A percentile compares a stretch with the other conserved stretches of the same genome.
Conservation (phyloP, 352 stramenopile genomes). For the Elongisporangium senticosum region DNA sequence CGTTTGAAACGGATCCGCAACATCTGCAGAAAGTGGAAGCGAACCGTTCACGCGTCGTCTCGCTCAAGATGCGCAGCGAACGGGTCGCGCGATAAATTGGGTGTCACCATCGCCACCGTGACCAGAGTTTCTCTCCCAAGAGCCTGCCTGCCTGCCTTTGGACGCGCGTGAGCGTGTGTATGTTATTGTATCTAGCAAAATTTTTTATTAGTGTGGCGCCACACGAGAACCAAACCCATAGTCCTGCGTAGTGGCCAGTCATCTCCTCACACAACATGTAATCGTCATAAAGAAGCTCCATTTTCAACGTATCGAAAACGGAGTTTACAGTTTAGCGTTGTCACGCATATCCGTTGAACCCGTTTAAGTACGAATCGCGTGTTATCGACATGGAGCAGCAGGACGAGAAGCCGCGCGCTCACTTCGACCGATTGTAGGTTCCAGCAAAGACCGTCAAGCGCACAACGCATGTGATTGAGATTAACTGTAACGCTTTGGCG, state of each 20-base stretch:
- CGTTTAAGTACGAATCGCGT: neutral
- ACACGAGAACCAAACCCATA: neutral
- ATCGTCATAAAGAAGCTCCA: neutral
- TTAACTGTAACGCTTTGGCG: neutral
- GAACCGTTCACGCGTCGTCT: neutral
- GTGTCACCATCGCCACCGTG: too few relatives aligned
- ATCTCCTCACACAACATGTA: neutral
- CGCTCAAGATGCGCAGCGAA: neutral
- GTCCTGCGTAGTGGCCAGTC: neutral
- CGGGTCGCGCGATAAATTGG: neutral
- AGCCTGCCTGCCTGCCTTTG: too few relatives aligned
- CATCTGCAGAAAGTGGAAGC: neutral
- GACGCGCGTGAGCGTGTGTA: neutral
- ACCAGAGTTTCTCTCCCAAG: too few relatives aligned
- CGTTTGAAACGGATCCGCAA: neutral
- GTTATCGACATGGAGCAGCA: neutral
- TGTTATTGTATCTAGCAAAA: neutral
- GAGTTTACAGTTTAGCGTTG: too few relatives aligned
- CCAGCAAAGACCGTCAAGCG: too few relatives aligned
- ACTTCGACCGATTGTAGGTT: constrained; percentile 30
- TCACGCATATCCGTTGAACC: neutral
- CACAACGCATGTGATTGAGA: too few relatives aligned
- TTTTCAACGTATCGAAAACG: too few relatives aligned
- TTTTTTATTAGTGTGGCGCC: neutral
- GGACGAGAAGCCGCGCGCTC: neutral